Evolutionary conservation across 108 stramenopile species (phyloP).

Genomic region (Poteriospumella lacustris): DNA sequence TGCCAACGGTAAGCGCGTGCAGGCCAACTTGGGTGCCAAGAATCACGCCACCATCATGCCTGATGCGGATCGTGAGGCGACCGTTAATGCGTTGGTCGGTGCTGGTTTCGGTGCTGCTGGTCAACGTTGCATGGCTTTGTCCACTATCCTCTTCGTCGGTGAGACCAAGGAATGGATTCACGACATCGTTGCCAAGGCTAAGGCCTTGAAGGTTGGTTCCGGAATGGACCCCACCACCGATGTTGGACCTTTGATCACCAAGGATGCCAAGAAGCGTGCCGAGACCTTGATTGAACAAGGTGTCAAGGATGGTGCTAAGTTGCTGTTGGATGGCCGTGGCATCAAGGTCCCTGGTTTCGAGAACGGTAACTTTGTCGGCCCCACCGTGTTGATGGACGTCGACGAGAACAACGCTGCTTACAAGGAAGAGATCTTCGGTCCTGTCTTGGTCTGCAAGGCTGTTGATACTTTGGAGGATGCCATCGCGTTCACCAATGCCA

Average conservation of each 20-base stretch:
- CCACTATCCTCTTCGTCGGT: constrained; percentile 62
- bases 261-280: constrained; percentile 63
- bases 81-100: neutral
- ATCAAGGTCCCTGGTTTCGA: neutral
- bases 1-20: constrained; percentile 9
- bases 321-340: constrained; percentile 76
- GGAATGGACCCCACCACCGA: constrained; percentile 71
- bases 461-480: constrained; percentile 84
- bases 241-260: constrained; percentile 10
- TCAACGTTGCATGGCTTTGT: constrained; percentile 25
- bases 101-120: neutral
- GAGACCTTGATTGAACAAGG: constrained; percentile 63
- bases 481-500: constrained; percentile 70
- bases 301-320: constrained; percentile 67
- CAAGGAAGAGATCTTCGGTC: constrained; percentile 83
- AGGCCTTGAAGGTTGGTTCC: constrained; percentile 66
- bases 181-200: constrained; percentile 63
- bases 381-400: constrained; percentile 38
- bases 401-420: neutral
- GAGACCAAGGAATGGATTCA: constrained; percentile 57
- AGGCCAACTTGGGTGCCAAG: constrained; percentile 20
- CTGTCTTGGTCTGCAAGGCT: constrained; percentile 67
- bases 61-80: neutral
- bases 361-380: constrained; percentile 21
- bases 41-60: constrained; percentile 14